phyloP scores from a whole-genome alignment of 352 stramenopile genomes.

The Globisporangium sylvaticum region DNA sequence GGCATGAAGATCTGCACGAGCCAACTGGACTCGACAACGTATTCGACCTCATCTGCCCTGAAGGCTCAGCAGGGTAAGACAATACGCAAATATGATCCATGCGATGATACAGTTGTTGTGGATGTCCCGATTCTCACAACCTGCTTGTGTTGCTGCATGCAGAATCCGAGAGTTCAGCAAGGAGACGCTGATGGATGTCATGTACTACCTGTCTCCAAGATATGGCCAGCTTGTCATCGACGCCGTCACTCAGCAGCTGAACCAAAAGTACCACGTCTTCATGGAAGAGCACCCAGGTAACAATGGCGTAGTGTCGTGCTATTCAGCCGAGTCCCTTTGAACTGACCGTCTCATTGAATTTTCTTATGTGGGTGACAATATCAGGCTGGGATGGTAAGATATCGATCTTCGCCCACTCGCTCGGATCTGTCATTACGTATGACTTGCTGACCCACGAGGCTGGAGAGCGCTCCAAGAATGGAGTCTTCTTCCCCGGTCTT shows the following conservation, averaged over 20 bases:
- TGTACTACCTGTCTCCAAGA: constrained; percentile 90
- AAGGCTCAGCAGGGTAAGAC: constrained; percentile 72
- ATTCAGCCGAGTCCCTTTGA: not conserved
- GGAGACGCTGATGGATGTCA: constrained; percentile 92
- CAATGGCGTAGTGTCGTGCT: not conserved
- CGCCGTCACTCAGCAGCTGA: constrained; percentile 85
- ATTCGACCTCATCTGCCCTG: constrained; percentile 80
- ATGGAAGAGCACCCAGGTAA: constrained; percentile 80
- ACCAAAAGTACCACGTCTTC: constrained; percentile 89
- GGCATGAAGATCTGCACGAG: constrained; percentile 87
- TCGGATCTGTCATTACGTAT: constrained; percentile 91
- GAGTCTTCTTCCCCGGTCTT: constrained; percentile 68
- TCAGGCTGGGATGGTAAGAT: constrained; percentile 82
- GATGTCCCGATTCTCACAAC: too few species aligned
- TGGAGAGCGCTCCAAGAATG: constrained; percentile 55
- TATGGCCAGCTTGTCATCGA: constrained; percentile 91
- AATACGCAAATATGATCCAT: too few species aligned
- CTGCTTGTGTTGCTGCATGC: not conserved
- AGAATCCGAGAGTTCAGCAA: constrained; percentile 92
- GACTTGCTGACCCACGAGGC: constrained; percentile 86
- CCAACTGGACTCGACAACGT: constrained; percentile 79
- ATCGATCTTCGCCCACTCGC: constrained; percentile 88
- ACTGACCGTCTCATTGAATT: not conserved
- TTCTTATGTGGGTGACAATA: not conserved
- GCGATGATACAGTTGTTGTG: too few species aligned